Base-by-base conservation (phyloP, 768 basidiomycete genomes). In the Boletus sensibilis region DNA sequence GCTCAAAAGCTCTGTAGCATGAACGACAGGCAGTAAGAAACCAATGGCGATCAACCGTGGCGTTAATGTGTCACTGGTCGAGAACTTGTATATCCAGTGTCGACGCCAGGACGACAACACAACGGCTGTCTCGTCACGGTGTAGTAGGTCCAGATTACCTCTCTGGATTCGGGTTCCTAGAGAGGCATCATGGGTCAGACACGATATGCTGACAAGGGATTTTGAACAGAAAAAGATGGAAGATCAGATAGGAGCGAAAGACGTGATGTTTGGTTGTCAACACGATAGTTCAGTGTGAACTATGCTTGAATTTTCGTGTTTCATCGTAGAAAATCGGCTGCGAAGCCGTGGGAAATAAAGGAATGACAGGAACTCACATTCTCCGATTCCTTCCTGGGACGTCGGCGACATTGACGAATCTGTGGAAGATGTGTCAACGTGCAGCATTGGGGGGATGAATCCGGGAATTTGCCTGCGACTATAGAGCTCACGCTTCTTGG, bases 241-340 rank as follows among this genome's bases (percentile, higher is more conserved):
- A 11, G 59, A 74, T 95, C 94, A 95, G 92, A 95, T 95, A 95
- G 93, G 92, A 95, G 94, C 93, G 94, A 95, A 95, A 95, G 94
- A 97, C 92, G 74, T 84, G 88, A 91, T 92, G 86, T 64, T 79
- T 83, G 76, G 75, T 81, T 87, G 76, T 94, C 89, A 86, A 90
- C 92, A 94, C 74, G 68, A 73, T 75, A 70, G 75, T 74, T 96
- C 92, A 87, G 93, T 86, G 90, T 95, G 92, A 94, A 95, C 94
- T 94, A 94, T 94, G 93, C 88, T 73, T 78, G 78, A 73, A 75
- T 76, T 44, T 73, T 71, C 42, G 57, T 57, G 56, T 66, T 60
- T 69, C 69, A 71, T 70, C 69, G 14, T 58, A 31, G 23, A 50
- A 40, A 13, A 20, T n/a, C 10, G 41, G 34, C 53, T 1, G 14